These are phyloP conservation scores for Parietaria judaica DNA, from an alignment of 306 rosid species.

Conservation along the genomic window DNA sequence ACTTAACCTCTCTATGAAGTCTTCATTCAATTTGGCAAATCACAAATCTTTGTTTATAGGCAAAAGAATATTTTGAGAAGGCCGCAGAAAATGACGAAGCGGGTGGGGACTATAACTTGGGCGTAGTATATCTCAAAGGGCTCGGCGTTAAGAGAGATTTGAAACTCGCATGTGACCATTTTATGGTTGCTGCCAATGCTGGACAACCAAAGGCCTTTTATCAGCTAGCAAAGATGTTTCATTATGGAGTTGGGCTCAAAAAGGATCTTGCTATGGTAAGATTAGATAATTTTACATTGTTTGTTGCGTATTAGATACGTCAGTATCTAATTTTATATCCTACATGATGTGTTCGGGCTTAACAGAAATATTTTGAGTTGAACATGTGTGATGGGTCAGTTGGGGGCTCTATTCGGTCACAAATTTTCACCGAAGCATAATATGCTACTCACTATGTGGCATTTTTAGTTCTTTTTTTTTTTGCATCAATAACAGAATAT, in stretches of 20 bases:
- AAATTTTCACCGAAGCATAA: no score
- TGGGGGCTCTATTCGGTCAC: no score
- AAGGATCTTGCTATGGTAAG: slow-evolving; percentile 69
- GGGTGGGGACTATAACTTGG: slow-evolving; percentile 90
- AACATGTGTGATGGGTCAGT: no score
- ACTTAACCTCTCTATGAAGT: no score
- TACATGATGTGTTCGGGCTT: no score
- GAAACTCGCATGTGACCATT: slow-evolving; percentile 55
- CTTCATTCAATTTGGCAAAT: not conserved
- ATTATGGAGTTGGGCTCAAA: slow-evolving; percentile 85
- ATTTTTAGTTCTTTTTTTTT: no score
- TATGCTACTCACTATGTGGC: no score
- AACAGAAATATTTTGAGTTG: no score
- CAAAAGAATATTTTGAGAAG: slow-evolving; percentile 90
- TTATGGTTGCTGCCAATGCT: slow-evolving; percentile 69
- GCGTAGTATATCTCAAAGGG: slow-evolving; percentile 93
- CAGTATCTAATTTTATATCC: no score
- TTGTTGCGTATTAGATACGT: not conserved
- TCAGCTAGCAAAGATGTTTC: slow-evolving; percentile 98
- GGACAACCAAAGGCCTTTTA: slow-evolving; percentile 98
- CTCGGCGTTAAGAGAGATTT: slow-evolving; percentile 90
- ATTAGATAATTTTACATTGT: slow-evolving; percentile 7
- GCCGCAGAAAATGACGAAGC: slow-evolving; percentile 69
- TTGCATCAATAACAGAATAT: no score
- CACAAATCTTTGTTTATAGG: slow-evolving; percentile 31